phyloP scores from a whole-genome alignment of 2,329 filamentous ascomycete species.

The Fusarium temperatum region DNA sequence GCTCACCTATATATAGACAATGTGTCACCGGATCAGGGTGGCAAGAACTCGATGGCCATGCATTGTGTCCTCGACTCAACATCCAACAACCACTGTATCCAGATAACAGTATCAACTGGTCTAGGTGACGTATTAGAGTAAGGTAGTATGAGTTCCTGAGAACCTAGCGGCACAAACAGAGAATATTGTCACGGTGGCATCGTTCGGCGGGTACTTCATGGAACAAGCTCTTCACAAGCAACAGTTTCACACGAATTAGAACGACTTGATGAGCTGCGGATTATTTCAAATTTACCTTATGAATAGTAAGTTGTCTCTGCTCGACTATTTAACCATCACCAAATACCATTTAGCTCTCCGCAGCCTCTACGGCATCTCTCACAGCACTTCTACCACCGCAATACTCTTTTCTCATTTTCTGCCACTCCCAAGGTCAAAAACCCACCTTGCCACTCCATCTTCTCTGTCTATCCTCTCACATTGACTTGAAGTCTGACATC shows the following conservation, averaged over 20 bases:
- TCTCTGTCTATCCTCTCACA: rapidly evolving
- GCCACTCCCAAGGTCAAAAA: too few relatives aligned
- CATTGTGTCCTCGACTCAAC: neutral
- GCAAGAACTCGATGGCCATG: neutral
- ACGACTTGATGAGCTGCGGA: neutral
- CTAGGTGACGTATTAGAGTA: neutral
- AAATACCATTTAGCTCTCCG: neutral
- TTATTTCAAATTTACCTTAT: neutral
- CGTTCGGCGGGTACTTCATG: neutral
- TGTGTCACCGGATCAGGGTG: neutral
- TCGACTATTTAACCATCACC: neutral
- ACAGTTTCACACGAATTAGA: neutral
- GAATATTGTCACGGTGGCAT: neutral
- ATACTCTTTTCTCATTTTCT: neutral
- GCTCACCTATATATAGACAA: neutral
- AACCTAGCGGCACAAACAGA: neutral
- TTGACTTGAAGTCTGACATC: neutral
- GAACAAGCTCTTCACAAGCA: neutral
- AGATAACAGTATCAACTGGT: neutral
- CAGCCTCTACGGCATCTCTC: neutral
- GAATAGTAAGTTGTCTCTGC: neutral
- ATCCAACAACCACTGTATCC: neutral
- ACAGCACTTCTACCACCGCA: neutral
- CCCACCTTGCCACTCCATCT: neutral
- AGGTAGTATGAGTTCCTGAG: neutral